These are phyloP conservation scores for Colletotrichum sidae DNA, from an alignment of 2,329 filamentous ascomycete genomes.

Conservation along the genomic window DNA sequence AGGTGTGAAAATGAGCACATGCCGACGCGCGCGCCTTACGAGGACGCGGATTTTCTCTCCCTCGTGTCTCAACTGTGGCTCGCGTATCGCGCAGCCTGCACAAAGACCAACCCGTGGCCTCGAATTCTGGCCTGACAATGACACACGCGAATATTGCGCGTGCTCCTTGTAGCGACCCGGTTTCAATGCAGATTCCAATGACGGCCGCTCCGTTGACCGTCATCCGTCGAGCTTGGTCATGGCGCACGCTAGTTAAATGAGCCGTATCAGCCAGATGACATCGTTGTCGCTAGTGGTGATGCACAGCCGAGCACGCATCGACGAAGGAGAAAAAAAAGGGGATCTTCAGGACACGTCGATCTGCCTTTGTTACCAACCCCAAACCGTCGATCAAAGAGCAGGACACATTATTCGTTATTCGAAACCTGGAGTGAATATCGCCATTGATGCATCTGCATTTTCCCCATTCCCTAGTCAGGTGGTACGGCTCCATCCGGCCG, in stretches of 20 bases:
- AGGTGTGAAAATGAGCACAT: no score
- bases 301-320: not conserved
- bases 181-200: conserved; percentile 28
- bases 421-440: not conserved
- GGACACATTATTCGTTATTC: not conserved
- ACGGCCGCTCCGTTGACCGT: conserved; percentile 31
- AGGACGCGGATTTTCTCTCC: no score
- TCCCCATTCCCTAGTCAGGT: not conserved
- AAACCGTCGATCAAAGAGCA: conserved; percentile 1
- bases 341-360: not conserved
- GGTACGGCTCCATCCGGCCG: not conserved
- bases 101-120: conserved; percentile 24
- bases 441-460: conserved; percentile 1
- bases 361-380: not conserved
- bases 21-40: no score
- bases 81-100: conserved; percentile 13
- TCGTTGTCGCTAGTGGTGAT: not conserved
- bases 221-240: conserved; percentile 16
- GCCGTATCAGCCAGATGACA: conserved; percentile 21
- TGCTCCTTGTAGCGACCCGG: conserved; percentile 13
- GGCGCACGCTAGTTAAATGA: conserved; percentile 33
- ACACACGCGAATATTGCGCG: conserved; percentile 20
- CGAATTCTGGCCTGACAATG: conserved; percentile 29
- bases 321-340: no score
- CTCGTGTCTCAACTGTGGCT: conserved; percentile 9